phyloP scores from a whole-genome alignment of 306 rosid genomes.

The Fragaria iinumae region DNA sequence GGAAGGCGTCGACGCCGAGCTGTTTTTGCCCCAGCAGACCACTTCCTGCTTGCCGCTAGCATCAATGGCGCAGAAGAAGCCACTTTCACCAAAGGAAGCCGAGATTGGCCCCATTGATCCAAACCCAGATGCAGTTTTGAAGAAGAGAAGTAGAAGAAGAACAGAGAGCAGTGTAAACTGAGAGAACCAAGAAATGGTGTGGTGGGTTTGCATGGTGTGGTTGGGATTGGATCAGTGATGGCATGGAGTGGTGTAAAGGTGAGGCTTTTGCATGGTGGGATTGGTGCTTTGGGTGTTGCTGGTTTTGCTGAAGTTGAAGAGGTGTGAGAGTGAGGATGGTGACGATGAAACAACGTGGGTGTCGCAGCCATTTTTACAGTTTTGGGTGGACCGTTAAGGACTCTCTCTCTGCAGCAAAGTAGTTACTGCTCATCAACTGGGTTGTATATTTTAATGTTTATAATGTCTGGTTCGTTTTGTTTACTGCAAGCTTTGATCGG shows the following conservation, averaged over 20 bases:
- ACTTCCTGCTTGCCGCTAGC: constrained; percentile 85
- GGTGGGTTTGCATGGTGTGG: constrained; percentile 55
- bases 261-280: constrained; percentile 42
- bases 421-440: constrained; percentile 26
- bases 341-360: constrained; percentile 67
- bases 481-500: not conserved
- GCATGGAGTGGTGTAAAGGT: constrained; percentile 41
- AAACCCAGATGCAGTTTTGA: constrained; percentile 42
- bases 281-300: constrained; percentile 9
- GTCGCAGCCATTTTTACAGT: constrained; percentile 56
- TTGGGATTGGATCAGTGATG: constrained; percentile 26
- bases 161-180: not conserved
- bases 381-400: constrained; percentile 37
- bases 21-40: constrained; percentile 78
- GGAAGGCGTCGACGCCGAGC: constrained; percentile 33
- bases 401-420: not conserved
- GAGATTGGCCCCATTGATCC: constrained; percentile 91
- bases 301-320: constrained; percentile 32
- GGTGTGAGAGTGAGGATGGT: constrained; percentile 36
- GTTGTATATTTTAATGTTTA: constrained; percentile 3
- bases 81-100: constrained; percentile 58
- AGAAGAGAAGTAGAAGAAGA: constrained; percentile 29
- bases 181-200: constrained; percentile 25
- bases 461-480: not conserved
- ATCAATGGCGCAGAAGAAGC: constrained; percentile 82